Conservation (phyloP, 148 eudicot species). For the Nyssa sinensis region DNA sequence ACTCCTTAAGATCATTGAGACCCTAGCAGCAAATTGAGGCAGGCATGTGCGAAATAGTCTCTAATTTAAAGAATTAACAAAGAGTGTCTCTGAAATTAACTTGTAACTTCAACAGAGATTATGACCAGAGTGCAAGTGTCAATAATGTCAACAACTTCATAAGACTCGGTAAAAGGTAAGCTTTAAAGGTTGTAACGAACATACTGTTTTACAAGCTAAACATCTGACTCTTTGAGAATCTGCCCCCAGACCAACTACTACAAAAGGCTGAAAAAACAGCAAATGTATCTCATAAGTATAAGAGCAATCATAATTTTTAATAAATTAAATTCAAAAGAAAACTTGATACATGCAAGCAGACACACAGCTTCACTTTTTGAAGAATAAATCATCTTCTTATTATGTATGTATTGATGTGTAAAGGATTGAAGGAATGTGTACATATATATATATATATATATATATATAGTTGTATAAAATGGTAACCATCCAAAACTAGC, state of each 20-base stretch:
- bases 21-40: neutral
- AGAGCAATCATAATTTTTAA: constrained; percentile 5
- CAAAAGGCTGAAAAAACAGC: constrained; percentile 62
- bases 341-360: neutral
- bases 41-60: neutral
- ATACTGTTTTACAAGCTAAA: constrained; percentile 80
- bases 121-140: neutral
- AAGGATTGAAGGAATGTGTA: neutral
- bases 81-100: neutral
- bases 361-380: neutral
- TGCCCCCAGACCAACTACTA: constrained; percentile 80
- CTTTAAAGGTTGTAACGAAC: constrained; percentile 18
- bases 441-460: no score
- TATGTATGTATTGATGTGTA: neutral
- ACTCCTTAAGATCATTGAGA: neutral
- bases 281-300: neutral
- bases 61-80: neutral
- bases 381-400: neutral
- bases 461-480: neutral
- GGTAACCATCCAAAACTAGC: neutral
- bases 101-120: constrained; percentile 3
- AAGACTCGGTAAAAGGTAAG: neutral
- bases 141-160: neutral
- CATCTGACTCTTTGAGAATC: constrained; percentile 70
- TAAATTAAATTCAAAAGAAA: neutral